Percentiles rank a stretch among this genome's conserved stretches.
These are phyloP conservation scores for Abrus pulchellus DNA, from an alignment of 306 rosid genomes.

Conservation along the genomic window DNA sequence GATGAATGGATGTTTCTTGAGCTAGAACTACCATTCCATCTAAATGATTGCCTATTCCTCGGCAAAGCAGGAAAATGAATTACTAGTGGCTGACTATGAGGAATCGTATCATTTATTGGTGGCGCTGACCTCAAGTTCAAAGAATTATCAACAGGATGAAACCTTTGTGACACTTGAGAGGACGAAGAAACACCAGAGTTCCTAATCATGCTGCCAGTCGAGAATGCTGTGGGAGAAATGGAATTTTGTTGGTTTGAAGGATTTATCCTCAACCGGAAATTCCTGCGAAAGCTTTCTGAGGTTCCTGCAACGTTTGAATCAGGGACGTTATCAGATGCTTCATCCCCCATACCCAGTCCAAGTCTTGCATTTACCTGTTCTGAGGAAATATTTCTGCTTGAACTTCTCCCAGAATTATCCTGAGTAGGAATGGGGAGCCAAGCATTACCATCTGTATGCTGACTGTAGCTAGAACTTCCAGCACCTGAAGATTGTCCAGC, in stretches of 20 bases:
- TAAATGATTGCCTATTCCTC: slow-evolving; percentile 65
- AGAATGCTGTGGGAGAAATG: slow-evolving; percentile 49
- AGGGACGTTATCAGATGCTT: slow-evolving; percentile 54
- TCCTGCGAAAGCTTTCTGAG: slow-evolving; percentile 69
- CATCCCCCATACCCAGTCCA: slow-evolving; percentile 61
- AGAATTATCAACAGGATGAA: slow-evolving; percentile 64
- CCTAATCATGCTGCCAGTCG: slow-evolving; percentile 60
- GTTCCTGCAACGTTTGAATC: slow-evolving; percentile 60
- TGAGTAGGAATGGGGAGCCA: slow-evolving; percentile 59
- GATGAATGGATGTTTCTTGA: slow-evolving; percentile 65
- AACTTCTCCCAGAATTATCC: slow-evolving; percentile 58
- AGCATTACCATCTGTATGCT: slow-evolving; percentile 59
- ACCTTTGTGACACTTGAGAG: slow-evolving; percentile 59
- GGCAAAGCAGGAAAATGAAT: slow-evolving; percentile 72
- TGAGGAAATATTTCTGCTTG: slow-evolving; percentile 53
- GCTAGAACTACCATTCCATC: slow-evolving; percentile 78
- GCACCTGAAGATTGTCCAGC: too few species aligned
- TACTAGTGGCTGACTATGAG: slow-evolving; percentile 69
- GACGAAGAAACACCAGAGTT: slow-evolving; percentile 65
- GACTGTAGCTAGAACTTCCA: slow-evolving; percentile 67
- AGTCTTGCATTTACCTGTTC: slow-evolving; percentile 66
- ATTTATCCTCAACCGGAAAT: slow-evolving; percentile 71
- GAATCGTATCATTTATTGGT: slow-evolving; percentile 53
- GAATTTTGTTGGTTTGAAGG: slow-evolving; percentile 62
- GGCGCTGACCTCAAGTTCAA: slow-evolving; percentile 68